Percentiles rank a stretch among this genome's conserved stretches.
Conservation (phyloP, 441 rosid genomes). For the Pelargonium fulgidum region DNA sequence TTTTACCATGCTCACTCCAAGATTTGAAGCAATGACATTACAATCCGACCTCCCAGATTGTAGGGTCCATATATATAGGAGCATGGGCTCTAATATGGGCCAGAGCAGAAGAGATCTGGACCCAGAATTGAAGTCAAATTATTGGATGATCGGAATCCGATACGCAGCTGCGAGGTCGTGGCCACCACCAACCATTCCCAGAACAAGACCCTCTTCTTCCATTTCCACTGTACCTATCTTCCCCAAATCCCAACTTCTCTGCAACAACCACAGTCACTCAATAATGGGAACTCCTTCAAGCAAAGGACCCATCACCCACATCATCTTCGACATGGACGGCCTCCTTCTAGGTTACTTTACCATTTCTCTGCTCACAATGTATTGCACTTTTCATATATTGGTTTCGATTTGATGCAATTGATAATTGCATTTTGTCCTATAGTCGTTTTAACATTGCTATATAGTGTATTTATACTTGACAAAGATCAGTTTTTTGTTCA, state of each 20-base stretch:
- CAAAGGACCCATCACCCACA: constrained; percentile 58
- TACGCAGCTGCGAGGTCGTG: not conserved
- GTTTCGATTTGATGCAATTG: not conserved
- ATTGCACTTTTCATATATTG: not conserved
- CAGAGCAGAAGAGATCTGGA: not conserved
- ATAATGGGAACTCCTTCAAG: constrained; percentile 4
- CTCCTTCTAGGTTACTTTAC: constrained; percentile 61
- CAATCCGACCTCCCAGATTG: no score
- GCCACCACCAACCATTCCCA: not conserved
- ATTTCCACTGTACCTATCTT: not conserved
- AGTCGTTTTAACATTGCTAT: not conserved
- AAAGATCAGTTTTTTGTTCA: not conserved
- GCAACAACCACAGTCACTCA: not conserved
- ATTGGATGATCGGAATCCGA: constrained; percentile 7
- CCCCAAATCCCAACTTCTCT: not conserved
- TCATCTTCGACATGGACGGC: constrained; percentile 95
- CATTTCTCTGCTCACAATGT: not conserved
- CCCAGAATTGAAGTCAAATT: not conserved
- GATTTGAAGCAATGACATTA: no score
- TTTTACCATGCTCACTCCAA: no score
- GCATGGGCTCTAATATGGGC: not conserved
- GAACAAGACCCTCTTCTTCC: not conserved
- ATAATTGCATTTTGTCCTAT: not conserved
- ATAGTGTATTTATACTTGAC: not conserved
- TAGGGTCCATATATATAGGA: no score